Evolutionary conservation across 164 flowering plant genomes (phyloP).

Genomic region (Liquidambar formosana): DNA sequence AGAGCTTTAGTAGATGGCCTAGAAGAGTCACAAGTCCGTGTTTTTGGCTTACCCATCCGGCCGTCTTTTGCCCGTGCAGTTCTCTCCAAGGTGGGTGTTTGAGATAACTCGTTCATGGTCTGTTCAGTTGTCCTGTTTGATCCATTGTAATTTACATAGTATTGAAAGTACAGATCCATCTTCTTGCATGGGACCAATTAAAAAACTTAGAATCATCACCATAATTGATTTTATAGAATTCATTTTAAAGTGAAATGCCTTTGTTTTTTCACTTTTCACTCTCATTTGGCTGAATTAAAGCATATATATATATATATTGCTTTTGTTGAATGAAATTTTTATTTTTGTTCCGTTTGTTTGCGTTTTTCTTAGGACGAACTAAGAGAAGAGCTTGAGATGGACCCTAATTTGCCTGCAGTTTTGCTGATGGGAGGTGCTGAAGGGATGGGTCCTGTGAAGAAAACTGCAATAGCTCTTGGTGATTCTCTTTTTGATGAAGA

Average conservation of each 20-base stretch:
- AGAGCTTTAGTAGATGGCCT: slow-evolving; percentile 78
- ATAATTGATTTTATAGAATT: too few species aligned
- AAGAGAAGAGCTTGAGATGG: slow-evolving; percentile 81
- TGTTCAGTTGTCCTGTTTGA: too few species aligned
- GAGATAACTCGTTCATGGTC: too few species aligned
- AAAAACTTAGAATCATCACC: too few species aligned
- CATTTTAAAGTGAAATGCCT: too few species aligned
- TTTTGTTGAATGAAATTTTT: neutral
- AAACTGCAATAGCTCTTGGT: slow-evolving; percentile 86
- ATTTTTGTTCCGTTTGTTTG: neutral
- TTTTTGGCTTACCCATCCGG: slow-evolving; percentile 85
- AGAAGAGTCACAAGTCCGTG: slow-evolving; percentile 70
- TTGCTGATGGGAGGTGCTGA: slow-evolving; percentile 98
- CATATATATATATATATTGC: neutral
- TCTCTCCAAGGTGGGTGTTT: slow-evolving; percentile 55
- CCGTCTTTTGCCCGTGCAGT: slow-evolving; percentile 86
- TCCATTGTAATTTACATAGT: too few species aligned
- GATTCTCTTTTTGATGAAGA: slow-evolving; percentile 65
- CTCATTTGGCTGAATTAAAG: neutral
- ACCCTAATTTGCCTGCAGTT: slow-evolving; percentile 80
- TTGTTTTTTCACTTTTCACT: too few species aligned
- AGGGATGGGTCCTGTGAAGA: slow-evolving; percentile 97
- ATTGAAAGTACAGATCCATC: too few species aligned
- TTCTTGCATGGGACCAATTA: too few species aligned
- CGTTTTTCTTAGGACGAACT: slow-evolving; percentile 52